Base-by-base conservation (phyloP, 257 asterid species). In the Fraxinus excelsior region DNA sequence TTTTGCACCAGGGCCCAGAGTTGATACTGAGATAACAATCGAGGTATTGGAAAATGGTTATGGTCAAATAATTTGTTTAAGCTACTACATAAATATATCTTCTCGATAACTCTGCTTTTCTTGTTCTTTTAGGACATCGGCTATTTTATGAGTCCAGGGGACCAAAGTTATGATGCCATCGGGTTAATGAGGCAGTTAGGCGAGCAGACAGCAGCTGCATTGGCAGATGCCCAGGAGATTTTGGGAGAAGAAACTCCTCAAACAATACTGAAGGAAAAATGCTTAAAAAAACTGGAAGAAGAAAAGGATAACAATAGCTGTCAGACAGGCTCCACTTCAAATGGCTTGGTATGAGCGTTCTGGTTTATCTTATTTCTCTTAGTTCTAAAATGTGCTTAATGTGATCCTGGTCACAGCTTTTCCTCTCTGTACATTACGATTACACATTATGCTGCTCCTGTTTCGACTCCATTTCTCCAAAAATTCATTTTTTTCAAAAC, bases 181-280 rank as follows among this genome's bases (percentile, higher is more conserved):
- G 99, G 96, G 74, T 84, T 96, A 84, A 96, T 93, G 94, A 92
- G 92, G 87, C 97, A 91, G 67, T 83, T 96, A 84, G 92, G 91
- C 42, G 99, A 96, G 85, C 98, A 96, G 79, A 92, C 92, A 35
- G 97, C 99, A 16, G 87, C 89, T 68, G 90, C 99, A 76, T 91
- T 89, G 81, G 98, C 98, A 76, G 90, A 87, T 78, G 99, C 98
- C 67, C 98, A 91, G 83, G 91, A 90, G 86, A 89, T 90, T 81
- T 75, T 96, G 87, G 98, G 98, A 81, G 86, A 86, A 74, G 97
- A 96, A 82, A 93, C 99, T 80, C 98, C 99, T 19, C 90, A 90
- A 74, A 84, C 96, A 21, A 82, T 90, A 76, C 80, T 91, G 85
- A 88, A 86, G 83, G 91, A 80, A 49, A 87, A 87, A 84, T 78